Conservation (phyloP, 2,329 filamentous ascomycete genomes). For the Decorospora gaudefroyi region DNA sequence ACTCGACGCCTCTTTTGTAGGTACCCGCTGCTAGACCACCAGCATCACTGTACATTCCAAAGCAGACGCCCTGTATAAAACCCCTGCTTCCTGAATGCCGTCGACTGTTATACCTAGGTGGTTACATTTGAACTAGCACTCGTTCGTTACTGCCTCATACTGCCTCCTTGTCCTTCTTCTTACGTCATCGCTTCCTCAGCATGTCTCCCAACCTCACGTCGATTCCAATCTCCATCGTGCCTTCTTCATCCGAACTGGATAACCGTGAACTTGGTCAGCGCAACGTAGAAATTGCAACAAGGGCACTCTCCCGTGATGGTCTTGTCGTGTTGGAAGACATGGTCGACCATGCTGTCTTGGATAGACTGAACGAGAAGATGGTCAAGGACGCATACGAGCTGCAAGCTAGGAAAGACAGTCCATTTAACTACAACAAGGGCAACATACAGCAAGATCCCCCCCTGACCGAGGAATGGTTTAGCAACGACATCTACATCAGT, state of each 20-base stretch:
- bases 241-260: slow-evolving; percentile 52
- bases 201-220: slow-evolving; percentile 29
- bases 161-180: not conserved
- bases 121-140: not conserved
- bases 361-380: slow-evolving; percentile 64
- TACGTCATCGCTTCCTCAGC: slow-evolving; percentile 5
- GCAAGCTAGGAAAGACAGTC: slow-evolving; percentile 57
- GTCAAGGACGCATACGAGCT: slow-evolving; percentile 60
- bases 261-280: slow-evolving; percentile 47
- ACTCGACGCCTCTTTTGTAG: slow-evolving; percentile 11
- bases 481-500: slow-evolving; percentile 59
- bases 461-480: slow-evolving; percentile 50
- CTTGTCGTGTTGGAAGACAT: slow-evolving; percentile 43
- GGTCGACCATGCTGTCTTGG: slow-evolving; percentile 55
- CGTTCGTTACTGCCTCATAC: not conserved
- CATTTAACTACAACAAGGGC: slow-evolving; percentile 66
- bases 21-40: too few species aligned
- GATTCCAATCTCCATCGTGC: slow-evolving; percentile 43
- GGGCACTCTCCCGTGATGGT: slow-evolving; percentile 39
- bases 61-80: slow-evolving; percentile 8
- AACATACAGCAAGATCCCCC: slow-evolving; percentile 67
- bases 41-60: too few species aligned
- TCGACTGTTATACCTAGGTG: not conserved
- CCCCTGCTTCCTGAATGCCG: not conserved
- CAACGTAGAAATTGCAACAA: slow-evolving; percentile 58